Base-by-base conservation (phyloP, 2,329 filamentous ascomycete genomes). In the Cordyceps fumosorosea region DNA sequence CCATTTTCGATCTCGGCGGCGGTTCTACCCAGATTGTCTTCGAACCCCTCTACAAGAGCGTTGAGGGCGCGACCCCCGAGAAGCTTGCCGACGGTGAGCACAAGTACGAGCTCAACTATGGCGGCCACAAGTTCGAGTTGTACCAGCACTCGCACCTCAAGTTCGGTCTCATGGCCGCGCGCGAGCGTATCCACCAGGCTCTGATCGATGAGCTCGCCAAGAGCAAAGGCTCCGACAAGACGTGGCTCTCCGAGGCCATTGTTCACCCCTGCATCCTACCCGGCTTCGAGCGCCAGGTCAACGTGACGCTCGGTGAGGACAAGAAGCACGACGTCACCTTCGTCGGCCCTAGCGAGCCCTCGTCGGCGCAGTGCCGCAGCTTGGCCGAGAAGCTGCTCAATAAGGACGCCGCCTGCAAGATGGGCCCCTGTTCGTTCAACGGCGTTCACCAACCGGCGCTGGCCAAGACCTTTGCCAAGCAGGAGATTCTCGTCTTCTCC, bases 11-110 rank as follows among this genome's bases (percentile, higher is more conserved):
- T 73, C 88, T 99, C 55, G 95, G 95, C 66, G 95, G 95, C 70
- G 95, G 95, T 60, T 97, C 93, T 24, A 99, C 96, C 16, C 95
- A 99, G 79, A 97, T 99, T 72, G 96, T 99, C 68, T 99, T 98
- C 76, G 87, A 99, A 80, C 96, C 96, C 24, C 96, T 89, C 57
- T 99, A 96, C 78, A 89, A 90, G 73, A 83, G 84, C 61, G 83
- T 84, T 61, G 80, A 83, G 56, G 90, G 90, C 65, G 93, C 92
- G 64, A 89, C 97, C 81, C 93, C 93, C 0, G 88, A 91, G 73
- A 89, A 88, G 74, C 83, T 99, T 70, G 84, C 88, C 20, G 89
- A 93, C 50, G 95, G 95, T 62, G 93, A 98, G 72, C 95, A 99
- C 84, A 97, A 96, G 78, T 99, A 98, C 78, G 84, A 88, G 58